Evolutionary conservation across 208 protist genomes (phyloP).

Genomic region (Herpetomonas muscarum): DNA sequence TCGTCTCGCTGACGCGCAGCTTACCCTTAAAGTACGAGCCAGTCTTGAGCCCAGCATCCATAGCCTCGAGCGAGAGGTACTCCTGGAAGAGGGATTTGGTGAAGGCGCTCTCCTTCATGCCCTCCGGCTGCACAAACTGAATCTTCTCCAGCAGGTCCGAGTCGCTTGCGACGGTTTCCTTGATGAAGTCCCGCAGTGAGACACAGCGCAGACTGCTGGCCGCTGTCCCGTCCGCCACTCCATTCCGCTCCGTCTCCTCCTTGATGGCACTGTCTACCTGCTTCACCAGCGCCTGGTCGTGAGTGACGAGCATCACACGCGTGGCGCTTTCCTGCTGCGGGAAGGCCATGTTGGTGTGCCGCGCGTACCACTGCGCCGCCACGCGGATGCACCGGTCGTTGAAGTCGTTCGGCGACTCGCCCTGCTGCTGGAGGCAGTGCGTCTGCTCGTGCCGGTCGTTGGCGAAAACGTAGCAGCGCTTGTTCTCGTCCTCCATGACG

Average conservation of each 20-base stretch:
- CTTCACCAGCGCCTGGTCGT: slow-evolving; percentile 59
- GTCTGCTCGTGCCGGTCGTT: slow-evolving; percentile 92
- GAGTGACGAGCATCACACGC: slow-evolving; percentile 58
- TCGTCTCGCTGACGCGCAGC: slow-evolving; percentile 73
- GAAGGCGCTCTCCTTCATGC: slow-evolving; percentile 56
- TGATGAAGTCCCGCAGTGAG: slow-evolving; percentile 61
- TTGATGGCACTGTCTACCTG: slow-evolving; percentile 11
- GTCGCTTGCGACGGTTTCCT: slow-evolving; percentile 34
- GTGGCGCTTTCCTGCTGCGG: slow-evolving; percentile 11
- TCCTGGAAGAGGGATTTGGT: slow-evolving; percentile 48
- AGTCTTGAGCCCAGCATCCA: slow-evolving; percentile 56
- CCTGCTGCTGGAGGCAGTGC: slow-evolving; percentile 50
- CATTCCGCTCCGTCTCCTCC: slow-evolving; percentile 2
- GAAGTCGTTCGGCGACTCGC: slow-evolving; percentile 84
- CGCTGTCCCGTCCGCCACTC: background rate
- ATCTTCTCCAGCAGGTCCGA: slow-evolving; percentile 80
- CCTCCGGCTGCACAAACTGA: slow-evolving; percentile 60
- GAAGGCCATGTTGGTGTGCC: slow-evolving; percentile 52
- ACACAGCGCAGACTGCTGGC: slow-evolving; percentile 53
- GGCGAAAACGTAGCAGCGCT: slow-evolving; percentile 88
- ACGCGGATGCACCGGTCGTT: slow-evolving; percentile 89
- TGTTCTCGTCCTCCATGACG: slow-evolving; percentile 56
- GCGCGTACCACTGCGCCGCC: slow-evolving; percentile 82
- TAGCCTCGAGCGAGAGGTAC: slow-evolving; percentile 33
- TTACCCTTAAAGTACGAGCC: slow-evolving; percentile 72